These are phyloP conservation scores for Paecilomyces sp. DNA, from an alignment of 2,329 filamentous ascomycete genomes.

Conservation along the genomic window DNA sequence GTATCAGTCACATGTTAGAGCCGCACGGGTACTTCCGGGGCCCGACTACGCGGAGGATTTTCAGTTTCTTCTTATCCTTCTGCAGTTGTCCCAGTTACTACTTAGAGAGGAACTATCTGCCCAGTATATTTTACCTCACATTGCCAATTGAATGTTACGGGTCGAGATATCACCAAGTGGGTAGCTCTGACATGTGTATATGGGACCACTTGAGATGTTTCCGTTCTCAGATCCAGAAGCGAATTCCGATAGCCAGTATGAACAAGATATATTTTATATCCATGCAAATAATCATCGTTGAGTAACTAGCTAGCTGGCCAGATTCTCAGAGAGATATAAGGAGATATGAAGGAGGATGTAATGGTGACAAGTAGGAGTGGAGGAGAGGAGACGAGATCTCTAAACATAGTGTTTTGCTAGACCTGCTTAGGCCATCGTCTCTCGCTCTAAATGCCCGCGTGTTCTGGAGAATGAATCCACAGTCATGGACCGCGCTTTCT, in stretches of 20 bases:
- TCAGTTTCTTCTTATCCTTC: too few species aligned
- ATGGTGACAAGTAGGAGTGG: background rate
- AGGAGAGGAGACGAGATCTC: background rate
- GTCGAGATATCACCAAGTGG: too few species aligned
- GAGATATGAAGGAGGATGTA: background rate
- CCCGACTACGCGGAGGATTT: too few species aligned
- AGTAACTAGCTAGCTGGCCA: background rate
- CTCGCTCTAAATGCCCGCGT: background rate
- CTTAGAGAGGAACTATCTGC: background rate
- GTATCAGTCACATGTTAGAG: background rate
- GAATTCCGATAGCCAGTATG: background rate
- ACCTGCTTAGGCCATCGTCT: background rate
- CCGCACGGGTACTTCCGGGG: too few species aligned
- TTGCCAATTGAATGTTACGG: too few species aligned
- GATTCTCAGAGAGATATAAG: background rate
- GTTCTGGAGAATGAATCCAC: background rate
- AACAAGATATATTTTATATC: background rate
- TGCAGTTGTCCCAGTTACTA: background rate
- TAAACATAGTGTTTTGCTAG: background rate
- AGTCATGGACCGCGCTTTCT: background rate
- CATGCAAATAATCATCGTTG: background rate
- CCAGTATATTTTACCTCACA: too few species aligned
- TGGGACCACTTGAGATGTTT: background rate
- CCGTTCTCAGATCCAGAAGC: background rate
- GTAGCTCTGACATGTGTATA: too few species aligned